phyloP scores from a whole-genome alignment of 352 stramenopile genomes.

The Phytophthora citrophthora region DNA sequence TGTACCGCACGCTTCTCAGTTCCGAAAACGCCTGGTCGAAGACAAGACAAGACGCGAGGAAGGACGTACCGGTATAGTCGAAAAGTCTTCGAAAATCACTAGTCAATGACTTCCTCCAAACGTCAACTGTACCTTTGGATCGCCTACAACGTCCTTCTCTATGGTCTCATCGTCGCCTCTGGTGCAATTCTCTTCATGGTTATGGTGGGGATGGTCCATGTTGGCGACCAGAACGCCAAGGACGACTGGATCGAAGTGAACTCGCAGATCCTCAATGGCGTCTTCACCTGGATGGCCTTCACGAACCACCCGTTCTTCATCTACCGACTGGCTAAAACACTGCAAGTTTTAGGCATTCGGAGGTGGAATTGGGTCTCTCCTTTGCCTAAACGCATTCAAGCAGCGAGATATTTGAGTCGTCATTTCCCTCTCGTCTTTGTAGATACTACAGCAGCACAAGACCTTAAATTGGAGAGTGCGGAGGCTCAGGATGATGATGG shows the following conservation, averaged over 20 bases:
- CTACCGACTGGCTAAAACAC: slow-evolving; percentile 28
- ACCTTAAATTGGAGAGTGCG: slow-evolving; percentile 13
- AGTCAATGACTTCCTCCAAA: slow-evolving; percentile 4
- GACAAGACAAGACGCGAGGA: neutral
- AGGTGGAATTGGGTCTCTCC: slow-evolving; percentile 16
- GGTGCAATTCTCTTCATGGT: slow-evolving; percentile 45
- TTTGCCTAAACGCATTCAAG: slow-evolving; percentile 3
- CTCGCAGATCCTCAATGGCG: slow-evolving; percentile 52
- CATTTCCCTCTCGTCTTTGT: slow-evolving; percentile 42
- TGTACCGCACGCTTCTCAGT: slow-evolving; percentile 5
- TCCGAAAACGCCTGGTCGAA: slow-evolving; percentile 4
- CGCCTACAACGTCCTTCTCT: slow-evolving; percentile 40
- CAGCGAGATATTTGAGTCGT: slow-evolving; percentile 29
- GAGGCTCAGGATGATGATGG: slow-evolving; percentile 28
- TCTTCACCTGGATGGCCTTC: slow-evolving; percentile 48
- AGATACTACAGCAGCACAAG: slow-evolving; percentile 8
- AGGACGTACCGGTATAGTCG: too few species aligned
- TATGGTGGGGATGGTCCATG: slow-evolving; percentile 40
- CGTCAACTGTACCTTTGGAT: slow-evolving; percentile 35
- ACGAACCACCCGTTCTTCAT: slow-evolving; percentile 49
- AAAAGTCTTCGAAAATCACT: too few species aligned
- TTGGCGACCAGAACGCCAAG: slow-evolving; percentile 39
- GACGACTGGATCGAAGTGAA: slow-evolving; percentile 50
- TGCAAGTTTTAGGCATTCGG: slow-evolving; percentile 27
- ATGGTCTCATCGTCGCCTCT: slow-evolving; percentile 33